phyloP scores from a whole-genome alignment of 768 basidiomycete species.

The Boletus rubropictus region DNA sequence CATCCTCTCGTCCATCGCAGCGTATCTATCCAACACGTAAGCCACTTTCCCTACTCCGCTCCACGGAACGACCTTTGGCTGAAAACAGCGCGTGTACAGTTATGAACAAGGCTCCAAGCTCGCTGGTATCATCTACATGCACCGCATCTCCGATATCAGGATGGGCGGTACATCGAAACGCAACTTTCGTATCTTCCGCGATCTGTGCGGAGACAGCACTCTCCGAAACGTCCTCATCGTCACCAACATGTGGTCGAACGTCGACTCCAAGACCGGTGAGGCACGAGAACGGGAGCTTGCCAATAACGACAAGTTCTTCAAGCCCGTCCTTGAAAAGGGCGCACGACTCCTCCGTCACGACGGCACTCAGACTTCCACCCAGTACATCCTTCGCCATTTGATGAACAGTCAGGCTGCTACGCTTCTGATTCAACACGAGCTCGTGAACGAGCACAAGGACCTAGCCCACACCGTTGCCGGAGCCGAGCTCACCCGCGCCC shows the following conservation, averaged over 20 bases:
- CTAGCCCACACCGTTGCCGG: conserved; percentile 52
- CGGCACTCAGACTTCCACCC: conserved; percentile 38
- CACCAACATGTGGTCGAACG: conserved; percentile 50
- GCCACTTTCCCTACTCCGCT: not conserved
- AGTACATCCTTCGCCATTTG: conserved; percentile 38
- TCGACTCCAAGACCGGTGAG: conserved; percentile 34
- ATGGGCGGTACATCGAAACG: conserved; percentile 47
- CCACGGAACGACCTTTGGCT: not conserved
- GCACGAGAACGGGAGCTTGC: conserved; percentile 44
- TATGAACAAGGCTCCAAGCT: conserved; percentile 36
- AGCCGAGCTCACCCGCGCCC: conserved; percentile 44
- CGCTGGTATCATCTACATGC: conserved; percentile 52
- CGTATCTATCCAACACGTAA: conserved; percentile 30
- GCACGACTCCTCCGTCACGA: conserved; percentile 41
- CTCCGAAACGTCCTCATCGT: conserved; percentile 48
- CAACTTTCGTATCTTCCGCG: conserved; percentile 47
- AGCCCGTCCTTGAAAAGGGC: conserved; percentile 45
- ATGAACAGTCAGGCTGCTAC: conserved; percentile 36
- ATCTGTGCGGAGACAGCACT: conserved; percentile 46
- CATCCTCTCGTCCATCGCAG: conserved; percentile 47
- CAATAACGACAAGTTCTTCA: conserved; percentile 42
- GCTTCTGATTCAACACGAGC: conserved; percentile 50
- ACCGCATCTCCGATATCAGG: conserved; percentile 47
- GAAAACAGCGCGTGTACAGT: conserved; percentile 5
- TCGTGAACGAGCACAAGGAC: conserved; percentile 44